Evolutionary conservation across 176 grass and related monocot species (phyloP), one percentile per base, ranked within the genome.

Genomic region (Bolboschoenus planiculmis): DNA sequence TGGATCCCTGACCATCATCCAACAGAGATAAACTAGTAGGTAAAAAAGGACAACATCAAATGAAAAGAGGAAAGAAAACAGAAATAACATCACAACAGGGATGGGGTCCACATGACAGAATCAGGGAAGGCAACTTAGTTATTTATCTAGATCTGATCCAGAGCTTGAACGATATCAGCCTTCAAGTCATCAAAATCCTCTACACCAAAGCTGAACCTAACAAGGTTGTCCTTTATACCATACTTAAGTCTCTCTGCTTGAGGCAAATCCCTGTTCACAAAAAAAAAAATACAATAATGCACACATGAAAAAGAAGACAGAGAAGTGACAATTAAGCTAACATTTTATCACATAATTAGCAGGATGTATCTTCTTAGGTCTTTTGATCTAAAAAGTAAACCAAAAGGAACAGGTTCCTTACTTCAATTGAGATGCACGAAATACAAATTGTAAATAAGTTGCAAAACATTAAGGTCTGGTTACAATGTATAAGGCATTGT

Each of bases 161-260:
- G 86, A 68, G 96, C 92, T 75, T 99, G 96, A 82, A 91, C 60
- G 78, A 99, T 78, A 76, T 99, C 96, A 34, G 88, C 92, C 84
- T 99, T 93, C 72, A 99, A 79, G 70, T 99, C 96, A 74, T 91
- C 91, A 11, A 95, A 99, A 78, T 88, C 96, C 76, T 99, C 96
- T 44, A 99, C 90, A 27, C 96, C 96, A 46, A 95, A 86, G 88
- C 96, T 99, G 93, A 99, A 95, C 86, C 96, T 93, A 61, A 99
- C 92, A 37, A 99, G 84, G 64, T 99, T 99, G 89, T 95, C 96
- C 87, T 95, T 95, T 85, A 99, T 99, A 21, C 96, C 91, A 24
- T 93, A 99, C 27, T 93, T 91, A 35, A 88, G 84, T 80, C 96
- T 88, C 88, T 99, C 92, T 56, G 85, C 89, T 84, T 94, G 86